Evolutionary conservation across 805 yeast genomes (phyloP).

Genomic region (Wickerhamomyces sydowiorum): DNA sequence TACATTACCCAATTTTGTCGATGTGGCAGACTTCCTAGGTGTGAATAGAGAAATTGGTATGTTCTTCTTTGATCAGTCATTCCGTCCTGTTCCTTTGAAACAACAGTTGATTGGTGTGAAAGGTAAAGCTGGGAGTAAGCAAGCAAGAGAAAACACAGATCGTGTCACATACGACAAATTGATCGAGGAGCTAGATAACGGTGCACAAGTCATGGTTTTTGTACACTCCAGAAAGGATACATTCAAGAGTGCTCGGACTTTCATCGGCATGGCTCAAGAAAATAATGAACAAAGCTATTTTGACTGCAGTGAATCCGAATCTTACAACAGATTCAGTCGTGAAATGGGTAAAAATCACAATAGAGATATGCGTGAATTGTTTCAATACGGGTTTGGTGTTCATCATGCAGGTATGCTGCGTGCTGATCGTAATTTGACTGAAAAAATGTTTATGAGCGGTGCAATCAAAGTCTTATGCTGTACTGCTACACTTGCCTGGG

Average conservation of each 20-base stretch:
- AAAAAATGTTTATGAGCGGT: conserved; percentile 79
- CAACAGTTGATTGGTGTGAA: conserved; percentile 84
- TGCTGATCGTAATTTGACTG: conserved; percentile 83
- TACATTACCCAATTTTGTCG: conserved; percentile 84
- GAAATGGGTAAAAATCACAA: conserved; percentile 71
- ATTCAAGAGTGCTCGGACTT: conserved; percentile 69
- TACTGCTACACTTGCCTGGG: conserved; percentile 99
- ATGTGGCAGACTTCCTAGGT: conserved; percentile 91
- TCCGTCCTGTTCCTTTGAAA: conserved; percentile 89
- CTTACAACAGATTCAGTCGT: conserved; percentile 41
- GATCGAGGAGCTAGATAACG: conserved; percentile 55
- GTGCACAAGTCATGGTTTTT: conserved; percentile 92
- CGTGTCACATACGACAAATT: conserved; percentile 72
- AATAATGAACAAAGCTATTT: conserved; percentile 52
- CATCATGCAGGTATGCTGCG: conserved; percentile 98
- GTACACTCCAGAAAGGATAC: conserved; percentile 96
- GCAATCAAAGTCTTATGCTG: conserved; percentile 86
- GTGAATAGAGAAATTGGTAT: conserved; percentile 88
- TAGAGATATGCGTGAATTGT: conserved; percentile 76
- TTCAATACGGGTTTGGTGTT: conserved; percentile 77
- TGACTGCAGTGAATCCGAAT: conserved; percentile 44
- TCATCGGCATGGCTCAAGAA: conserved; percentile 61
- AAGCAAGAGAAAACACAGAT: conserved; percentile 67
- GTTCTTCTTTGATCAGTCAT: conserved; percentile 90
- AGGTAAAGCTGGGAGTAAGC: conserved; percentile 77